Percentiles rank a stretch among this genome's conserved stretches.
phyloP scores from a whole-genome alignment of 371 early-diverging fungal genomes.

The Actinomortierella ambigua region DNA sequence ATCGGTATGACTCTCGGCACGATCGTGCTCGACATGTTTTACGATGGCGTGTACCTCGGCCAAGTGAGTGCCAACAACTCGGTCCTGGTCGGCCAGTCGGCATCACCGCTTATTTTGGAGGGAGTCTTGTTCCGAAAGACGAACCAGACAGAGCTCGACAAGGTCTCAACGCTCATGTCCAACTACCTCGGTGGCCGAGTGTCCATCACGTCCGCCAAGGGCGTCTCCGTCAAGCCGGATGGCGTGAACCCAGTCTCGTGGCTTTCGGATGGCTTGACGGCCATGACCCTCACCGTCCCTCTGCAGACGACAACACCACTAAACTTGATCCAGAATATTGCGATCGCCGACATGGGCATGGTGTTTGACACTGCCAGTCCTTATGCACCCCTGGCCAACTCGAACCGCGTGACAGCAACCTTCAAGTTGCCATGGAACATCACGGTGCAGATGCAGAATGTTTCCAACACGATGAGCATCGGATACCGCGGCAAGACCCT shows the following conservation, averaged over 20 bases:
- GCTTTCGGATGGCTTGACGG: conserved; percentile 61
- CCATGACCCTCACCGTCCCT: conserved; percentile 58
- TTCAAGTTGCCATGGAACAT: conserved; percentile 65
- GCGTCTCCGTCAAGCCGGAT: conserved; percentile 64
- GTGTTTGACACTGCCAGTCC: conserved; percentile 51
- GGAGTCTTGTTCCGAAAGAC: conserved; percentile 50
- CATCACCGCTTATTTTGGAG: conserved; percentile 36
- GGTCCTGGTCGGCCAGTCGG: conserved; percentile 52
- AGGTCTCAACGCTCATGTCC: conserved; percentile 57
- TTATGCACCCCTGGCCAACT: conserved; percentile 53
- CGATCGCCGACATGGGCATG: conserved; percentile 61
- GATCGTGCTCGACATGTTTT: conserved; percentile 58
- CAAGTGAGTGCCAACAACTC: conserved; percentile 55
- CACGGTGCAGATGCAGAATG: conserved; percentile 57
- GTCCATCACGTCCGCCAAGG: conserved; percentile 57
- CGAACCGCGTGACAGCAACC: conserved; percentile 56
- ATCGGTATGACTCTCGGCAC: conserved; percentile 64
- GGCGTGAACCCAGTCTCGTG: conserved; percentile 57
- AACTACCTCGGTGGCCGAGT: conserved; percentile 57
- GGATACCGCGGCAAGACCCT: conserved; percentile 49
- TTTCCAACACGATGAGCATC: conserved; percentile 48
- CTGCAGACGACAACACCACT: conserved; percentile 50
- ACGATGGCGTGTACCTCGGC: conserved; percentile 58
- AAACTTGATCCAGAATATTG: conserved; percentile 58
- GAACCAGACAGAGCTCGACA: conserved; percentile 50